Base-by-base conservation (phyloP, 805 yeast genomes). In the Ogataea nonfermentans region DNA sequence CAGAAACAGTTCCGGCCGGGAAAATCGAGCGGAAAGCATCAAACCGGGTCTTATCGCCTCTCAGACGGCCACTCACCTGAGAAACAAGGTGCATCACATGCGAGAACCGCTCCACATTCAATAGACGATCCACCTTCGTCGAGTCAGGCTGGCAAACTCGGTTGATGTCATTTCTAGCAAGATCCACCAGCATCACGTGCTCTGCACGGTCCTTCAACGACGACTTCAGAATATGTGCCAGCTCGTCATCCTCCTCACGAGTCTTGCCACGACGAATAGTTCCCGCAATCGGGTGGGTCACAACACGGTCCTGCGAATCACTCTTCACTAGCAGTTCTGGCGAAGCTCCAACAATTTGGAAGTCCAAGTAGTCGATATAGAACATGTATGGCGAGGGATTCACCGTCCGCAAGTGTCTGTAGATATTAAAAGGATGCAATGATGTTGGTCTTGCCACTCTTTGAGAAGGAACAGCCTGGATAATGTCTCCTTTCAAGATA, bases 1-100 rank as follows among this genome's bases (percentile, higher is more conserved):
- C 99, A 40, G 95, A 82, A 9, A 91, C 98, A 2, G 99, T 93
- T 30, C 99, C 99, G 1, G 99, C 99, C 14, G 99, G 99, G 79
- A 93, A 93, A 40, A 93, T 87, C 3, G 97, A 89, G 61, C 99
- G 78, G 67, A 93, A 89, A 0, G 99, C 99, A 67, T 93, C 99
- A 58, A 93, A 93, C 49, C 98, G 74, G 9, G 91, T 81, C 68
- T 87, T 83, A 44, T 76, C 97, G 0, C 70, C 65, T 58, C 99
- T 74, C 55, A 93, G 70, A 2, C 82, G 86, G 10, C 99, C 99
- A 46, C 95, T 82, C 14, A 91, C 97, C 63, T 91, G 95, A 2
- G 95, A 84, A 2, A 91, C 96, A 52, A 93, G 71, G 65, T 93
- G 99, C 84, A 90, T 90, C 27, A 93, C 99, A 62, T 93, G 99